Evolutionary conservation across 345 rosid species (phyloP), one percentile per base, ranked within the genome.

Genomic region (Hevea brasiliensis): DNA sequence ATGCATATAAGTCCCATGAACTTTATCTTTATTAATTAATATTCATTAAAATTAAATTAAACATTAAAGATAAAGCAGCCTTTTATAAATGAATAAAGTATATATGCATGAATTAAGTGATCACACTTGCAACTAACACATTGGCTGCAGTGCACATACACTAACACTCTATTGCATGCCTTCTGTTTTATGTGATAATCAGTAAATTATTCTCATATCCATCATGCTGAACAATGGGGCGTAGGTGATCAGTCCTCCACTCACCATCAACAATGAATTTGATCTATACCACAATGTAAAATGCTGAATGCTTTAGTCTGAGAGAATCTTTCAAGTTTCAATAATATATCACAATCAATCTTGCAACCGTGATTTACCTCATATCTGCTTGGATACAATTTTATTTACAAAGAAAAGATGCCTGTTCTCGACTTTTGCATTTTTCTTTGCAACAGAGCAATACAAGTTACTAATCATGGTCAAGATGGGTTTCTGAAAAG

Each of bases 231-330:
- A 92, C 87, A n/a, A 87, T 74, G 5, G 97, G 99, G 69, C 97
- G 96, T 60, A 95, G 81, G 62, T 94, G 98, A 81, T 95, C 98
- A 42, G 89, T 82, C 81, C 62, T 92, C 99, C 99, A 95, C 77
- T 84, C 77, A n/a, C 98, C 99, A 81, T 95, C 96, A 15, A 95
- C 97, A 27, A 95, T 79, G 74, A 95, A 95, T 78, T 95, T 95
- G 71, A 95, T 85, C 99, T 95, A 92, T 37, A 70, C 45, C 47
- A 55, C 48, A 53, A 67, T 71, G 47, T 54, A 26, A 62, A 72
- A 56, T 41, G 14, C 54, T 64, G 13, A 73, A 80, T 12, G 45
- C 21, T n/a, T n/a, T 40, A 74, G 35, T 32, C 32, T 53, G 55
- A 56, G n/a, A n/a, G 26, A 41, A 40, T 12, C 37, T 62, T 24